These are phyloP conservation scores for Panaeolus papilionaceus DNA, from an alignment of 768 basidiomycete species.

Conservation along the genomic window DNA sequence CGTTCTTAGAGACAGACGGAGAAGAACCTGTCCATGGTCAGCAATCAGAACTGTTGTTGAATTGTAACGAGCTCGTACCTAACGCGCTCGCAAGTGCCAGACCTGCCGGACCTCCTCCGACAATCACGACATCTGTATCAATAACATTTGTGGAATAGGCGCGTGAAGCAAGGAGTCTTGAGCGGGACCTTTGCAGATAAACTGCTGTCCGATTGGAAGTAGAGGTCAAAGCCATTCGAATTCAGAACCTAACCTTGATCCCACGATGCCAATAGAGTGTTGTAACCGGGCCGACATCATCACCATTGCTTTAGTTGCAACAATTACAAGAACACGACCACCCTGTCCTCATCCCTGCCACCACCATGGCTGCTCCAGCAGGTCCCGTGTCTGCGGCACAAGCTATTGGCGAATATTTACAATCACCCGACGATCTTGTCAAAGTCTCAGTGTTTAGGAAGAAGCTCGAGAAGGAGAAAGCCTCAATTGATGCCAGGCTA, in stretches of 20 bases:
- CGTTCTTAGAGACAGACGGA: slow-evolving; percentile 50
- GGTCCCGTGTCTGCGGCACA: slow-evolving; percentile 76
- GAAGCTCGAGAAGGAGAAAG: slow-evolving; percentile 96
- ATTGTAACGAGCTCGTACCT: slow-evolving; percentile 50
- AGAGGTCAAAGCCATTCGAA: slow-evolving; percentile 28
- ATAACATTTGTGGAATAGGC: slow-evolving; percentile 30
- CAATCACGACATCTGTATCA: slow-evolving; percentile 88
- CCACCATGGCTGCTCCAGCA: slow-evolving; percentile 53
- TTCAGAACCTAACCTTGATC: neutral
- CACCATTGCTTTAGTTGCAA: slow-evolving; percentile 7
- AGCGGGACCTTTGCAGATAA: slow-evolving; percentile 1
- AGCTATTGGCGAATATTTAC: slow-evolving; percentile 87
- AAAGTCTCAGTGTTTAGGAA: slow-evolving; percentile 90
- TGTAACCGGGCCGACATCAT: slow-evolving; percentile 17
- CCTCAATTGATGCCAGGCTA: slow-evolving; percentile 89
- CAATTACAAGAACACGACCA: neutral
- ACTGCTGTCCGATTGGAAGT: slow-evolving; percentile 20
- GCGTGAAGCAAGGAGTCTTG: neutral
- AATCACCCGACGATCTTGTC: slow-evolving; percentile 91
- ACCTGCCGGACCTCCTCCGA: slow-evolving; percentile 94
- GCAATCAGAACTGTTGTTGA: slow-evolving; percentile 18
- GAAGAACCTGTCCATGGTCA: slow-evolving; percentile 53
- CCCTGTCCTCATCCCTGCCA: slow-evolving; percentile 1
- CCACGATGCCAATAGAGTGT: slow-evolving; percentile 6
- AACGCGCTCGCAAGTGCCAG: slow-evolving; percentile 89